These are phyloP conservation scores for Coemansia sp. DNA, from an alignment of 192 early-diverging fungal species.

Conservation along the genomic window DNA sequence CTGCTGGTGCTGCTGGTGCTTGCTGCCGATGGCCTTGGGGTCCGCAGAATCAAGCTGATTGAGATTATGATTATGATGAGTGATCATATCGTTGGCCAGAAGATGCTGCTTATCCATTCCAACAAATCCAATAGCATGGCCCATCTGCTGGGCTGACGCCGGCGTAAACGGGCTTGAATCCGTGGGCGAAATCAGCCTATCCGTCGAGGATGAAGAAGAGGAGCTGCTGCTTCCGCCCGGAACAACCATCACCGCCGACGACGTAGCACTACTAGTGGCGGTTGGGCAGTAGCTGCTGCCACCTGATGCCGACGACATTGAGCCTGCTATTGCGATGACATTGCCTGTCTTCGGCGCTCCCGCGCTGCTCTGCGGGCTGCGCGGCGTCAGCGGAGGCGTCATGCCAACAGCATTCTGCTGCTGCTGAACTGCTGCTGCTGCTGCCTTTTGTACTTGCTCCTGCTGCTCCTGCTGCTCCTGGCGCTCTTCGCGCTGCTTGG, in stretches of 20 bases:
- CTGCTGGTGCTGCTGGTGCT: not conserved
- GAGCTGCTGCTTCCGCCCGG: constrained; percentile 7
- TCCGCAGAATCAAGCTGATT: constrained; percentile 1
- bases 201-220: not conserved
- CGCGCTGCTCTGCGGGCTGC: constrained; percentile 1
- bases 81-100: constrained; percentile 39
- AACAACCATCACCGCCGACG: constrained; percentile 13
- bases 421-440: constrained; percentile 4
- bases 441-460: not conserved
- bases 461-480: constrained; percentile 25
- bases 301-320: constrained; percentile 5
- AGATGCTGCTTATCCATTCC: constrained; percentile 39
- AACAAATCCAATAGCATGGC: constrained; percentile 19
- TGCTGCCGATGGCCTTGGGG: constrained; percentile 17
- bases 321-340: not conserved
- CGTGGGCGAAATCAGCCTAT: constrained; percentile 23
- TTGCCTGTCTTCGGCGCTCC: not conserved
- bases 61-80: constrained; percentile 11
- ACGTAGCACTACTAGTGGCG: not conserved
- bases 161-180: constrained; percentile 37
- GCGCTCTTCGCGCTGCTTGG: constrained; percentile 27
- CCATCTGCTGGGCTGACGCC: constrained; percentile 14
- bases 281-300: constrained; percentile 1
- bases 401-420: not conserved
- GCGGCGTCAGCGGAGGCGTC: constrained; percentile 38